Base-by-base conservation (phyloP, 1,284 basidiomycete species). In the Entoloma clypeatum region DNA sequence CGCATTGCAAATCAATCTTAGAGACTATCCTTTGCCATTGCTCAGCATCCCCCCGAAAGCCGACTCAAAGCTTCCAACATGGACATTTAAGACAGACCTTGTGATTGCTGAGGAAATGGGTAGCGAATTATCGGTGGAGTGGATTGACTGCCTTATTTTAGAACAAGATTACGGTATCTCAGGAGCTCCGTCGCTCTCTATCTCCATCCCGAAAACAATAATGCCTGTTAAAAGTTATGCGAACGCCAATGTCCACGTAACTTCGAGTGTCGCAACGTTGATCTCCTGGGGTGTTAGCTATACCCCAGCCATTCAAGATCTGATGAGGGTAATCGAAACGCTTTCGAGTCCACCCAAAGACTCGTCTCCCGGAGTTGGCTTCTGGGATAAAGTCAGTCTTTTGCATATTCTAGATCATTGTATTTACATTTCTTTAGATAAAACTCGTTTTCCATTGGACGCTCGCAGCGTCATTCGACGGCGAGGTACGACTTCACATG, bases 141-240 rank as follows among this genome's bases (percentile, higher is more conserved):
- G 85, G 76, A 67, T 92, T 19, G 64, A 79, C 4, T 86, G 82
- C 50, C 68, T 72, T 5, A 69, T 94, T 39, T 66, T 87, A 28
- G 71, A 75, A 14, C 59, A 62, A 2, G 65, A 76, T 35, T 71
- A 75, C 21, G 77, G 79, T 27, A 60, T 74, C 21, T 59, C 66
- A 9, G 78, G 77, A 13, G 72, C 78, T 14, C 60, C 68, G 3
- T 70, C 78, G 7, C 76, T 94, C 39, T 66, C 69, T 4, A 66
- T 96, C 16, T 59, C 71, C 26, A 75, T 97, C 22, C 92, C 92
- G 1, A 97, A 95, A 62, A 93, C 92, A 0, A 85, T 93, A 43
- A 95, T 95, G 88, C 88, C 94, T 0, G 86, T 94, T 54, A 98
- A 98, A 64, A 88, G 84, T 16, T 98, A 95, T 58, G 90, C 91